A percentile compares a stretch with the other conserved stretches of the same genome.
Conservation (phyloP, 2,329 filamentous ascomycete genomes). For the Acrodontium crateriforme region DNA sequence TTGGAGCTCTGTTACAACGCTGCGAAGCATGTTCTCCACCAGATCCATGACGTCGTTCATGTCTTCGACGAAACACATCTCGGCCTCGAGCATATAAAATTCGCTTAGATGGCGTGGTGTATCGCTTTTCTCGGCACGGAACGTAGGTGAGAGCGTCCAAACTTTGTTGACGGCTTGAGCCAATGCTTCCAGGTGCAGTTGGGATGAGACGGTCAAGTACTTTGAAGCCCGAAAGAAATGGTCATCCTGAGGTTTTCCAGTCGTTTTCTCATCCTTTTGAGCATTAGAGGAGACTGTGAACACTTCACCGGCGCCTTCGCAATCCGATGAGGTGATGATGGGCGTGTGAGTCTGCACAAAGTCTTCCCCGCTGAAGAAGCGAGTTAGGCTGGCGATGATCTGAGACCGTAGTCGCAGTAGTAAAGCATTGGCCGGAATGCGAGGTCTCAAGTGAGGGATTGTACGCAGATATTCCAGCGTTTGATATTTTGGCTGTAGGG, state of each 20-base stretch:
- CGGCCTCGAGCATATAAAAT: conserved; percentile 97
- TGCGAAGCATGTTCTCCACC: conserved; percentile 64
- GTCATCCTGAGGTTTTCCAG: conserved; percentile 29
- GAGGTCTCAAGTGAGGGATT: conserved; percentile 72
- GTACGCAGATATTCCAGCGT: conserved; percentile 77
- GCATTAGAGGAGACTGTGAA: conserved; percentile 48
- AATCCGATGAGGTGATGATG: conserved; percentile 91
- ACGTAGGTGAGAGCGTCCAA: conserved; percentile 88
- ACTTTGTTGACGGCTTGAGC: conserved; percentile 79
- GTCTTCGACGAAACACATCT: conserved; percentile 63
- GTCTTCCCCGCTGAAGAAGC: conserved; percentile 57
- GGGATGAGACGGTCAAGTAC: conserved; percentile 88
- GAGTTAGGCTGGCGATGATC: conserved; percentile 55
- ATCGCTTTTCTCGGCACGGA: conserved; percentile 85
- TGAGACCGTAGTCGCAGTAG: conserved; percentile 74
- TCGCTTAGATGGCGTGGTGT: conserved; percentile 89
- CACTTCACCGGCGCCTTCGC: conserved; percentile 89
- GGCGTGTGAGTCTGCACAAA: conserved; percentile 83
- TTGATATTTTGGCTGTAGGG: conserved; percentile 94
- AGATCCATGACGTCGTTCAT: conserved; percentile 61
- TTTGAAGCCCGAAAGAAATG: conserved; percentile 75
- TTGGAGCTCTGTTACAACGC: conserved; percentile 37
- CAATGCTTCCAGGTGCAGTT: conserved; percentile 86
- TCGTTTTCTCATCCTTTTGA: conserved; percentile 18
- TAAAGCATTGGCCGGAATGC: conserved; percentile 67